These are phyloP conservation scores for Amanita rubescens DNA, from an alignment of 768 basidiomycete species.

Conservation along the genomic window DNA sequence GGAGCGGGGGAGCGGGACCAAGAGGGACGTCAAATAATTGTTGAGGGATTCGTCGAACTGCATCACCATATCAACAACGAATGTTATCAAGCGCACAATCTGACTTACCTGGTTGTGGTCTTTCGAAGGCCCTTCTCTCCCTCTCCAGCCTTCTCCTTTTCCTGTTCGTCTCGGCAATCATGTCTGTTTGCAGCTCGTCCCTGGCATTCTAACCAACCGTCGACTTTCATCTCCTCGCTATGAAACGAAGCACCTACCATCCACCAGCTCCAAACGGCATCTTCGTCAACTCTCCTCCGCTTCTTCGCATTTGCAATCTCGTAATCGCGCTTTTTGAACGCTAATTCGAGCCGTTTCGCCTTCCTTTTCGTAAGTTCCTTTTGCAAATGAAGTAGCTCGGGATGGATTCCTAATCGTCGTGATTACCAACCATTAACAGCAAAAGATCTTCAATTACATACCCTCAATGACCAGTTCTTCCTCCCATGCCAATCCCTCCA, in stretches of 20 bases:
- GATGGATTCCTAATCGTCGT: constrained; percentile 59
- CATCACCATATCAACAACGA: background rate
- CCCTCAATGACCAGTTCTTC: constrained; percentile 74
- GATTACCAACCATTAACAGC: constrained; percentile 1
- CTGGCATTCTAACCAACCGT: constrained; percentile 44
- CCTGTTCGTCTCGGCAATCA: constrained; percentile 85
- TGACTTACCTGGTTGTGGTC: constrained; percentile 58
- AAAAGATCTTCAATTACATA: constrained; percentile 27
- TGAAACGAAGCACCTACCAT: constrained; percentile 41
- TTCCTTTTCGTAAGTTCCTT: constrained; percentile 70
- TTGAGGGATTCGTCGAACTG: constrained; percentile 54
- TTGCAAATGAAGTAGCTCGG: constrained; percentile 78
- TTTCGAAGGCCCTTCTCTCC: constrained; percentile 71
- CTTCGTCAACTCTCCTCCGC: constrained; percentile 62
- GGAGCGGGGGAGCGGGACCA: constrained; percentile 48
- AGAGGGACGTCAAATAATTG: constrained; percentile 41
- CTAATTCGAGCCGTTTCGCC: constrained; percentile 76
- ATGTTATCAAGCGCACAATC: background rate
- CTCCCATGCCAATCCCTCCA: constrained; percentile 87
- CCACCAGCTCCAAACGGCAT: constrained; percentile 88
- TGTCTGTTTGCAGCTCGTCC: constrained; percentile 75
- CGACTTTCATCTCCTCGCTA: background rate
- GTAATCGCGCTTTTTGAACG: constrained; percentile 63
- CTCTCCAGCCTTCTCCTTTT: constrained; percentile 82
- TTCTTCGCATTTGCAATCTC: constrained; percentile 58